Base-by-base conservation (phyloP, 1,284 basidiomycete species). In the Rhodotorula glutinis region DNA sequence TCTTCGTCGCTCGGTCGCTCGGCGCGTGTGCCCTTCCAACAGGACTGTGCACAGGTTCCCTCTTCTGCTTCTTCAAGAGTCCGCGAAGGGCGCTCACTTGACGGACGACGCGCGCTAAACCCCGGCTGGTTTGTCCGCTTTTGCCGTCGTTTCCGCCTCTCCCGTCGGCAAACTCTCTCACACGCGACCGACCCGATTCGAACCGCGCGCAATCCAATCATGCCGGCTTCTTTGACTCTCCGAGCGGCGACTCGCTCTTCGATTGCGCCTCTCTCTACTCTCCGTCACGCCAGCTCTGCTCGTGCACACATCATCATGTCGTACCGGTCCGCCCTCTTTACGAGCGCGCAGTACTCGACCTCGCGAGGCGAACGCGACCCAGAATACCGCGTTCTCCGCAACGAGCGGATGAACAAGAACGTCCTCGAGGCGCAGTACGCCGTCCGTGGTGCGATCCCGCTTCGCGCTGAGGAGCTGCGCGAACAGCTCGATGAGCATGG, bases 361-460 rank as follows among this genome's bases (percentile, higher is more conserved):
- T 43, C 57, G n/a, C 38, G 40, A 38, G 40, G 38, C 19, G 9
- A 54, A 19, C 62, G 69, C 21, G 60, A 67, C 38, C 69, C 69
- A 4, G 47, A 38, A 4, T 61, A 57, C 56, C 69, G 69, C 56
- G 66, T 78, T 17, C 67, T 81, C 33, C 76, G 76, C 53, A 57
- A 72, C 25, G 69, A 74, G 30, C 75, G 75, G 27, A 78, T 80
- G 80, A 98, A 98, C 81, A 91, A 90, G 3, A 83, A 88, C 67
- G 85, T 97, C 62, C 83, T 87, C 76, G 87, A 91, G 59, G 95
- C 86, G 9, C 66, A 97, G 80, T 98, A 98, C 78, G 95, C 95
- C 67, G 96, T 98, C 41, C 90, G 95, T 66, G 95, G 96, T 63
- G 93, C 95, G 80, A 87, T 98, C 73, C 93, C 95, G 21, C 90